phyloP scores from a whole-genome alignment of 306 rosid species.

The Gynostemma pentaphyllum region DNA sequence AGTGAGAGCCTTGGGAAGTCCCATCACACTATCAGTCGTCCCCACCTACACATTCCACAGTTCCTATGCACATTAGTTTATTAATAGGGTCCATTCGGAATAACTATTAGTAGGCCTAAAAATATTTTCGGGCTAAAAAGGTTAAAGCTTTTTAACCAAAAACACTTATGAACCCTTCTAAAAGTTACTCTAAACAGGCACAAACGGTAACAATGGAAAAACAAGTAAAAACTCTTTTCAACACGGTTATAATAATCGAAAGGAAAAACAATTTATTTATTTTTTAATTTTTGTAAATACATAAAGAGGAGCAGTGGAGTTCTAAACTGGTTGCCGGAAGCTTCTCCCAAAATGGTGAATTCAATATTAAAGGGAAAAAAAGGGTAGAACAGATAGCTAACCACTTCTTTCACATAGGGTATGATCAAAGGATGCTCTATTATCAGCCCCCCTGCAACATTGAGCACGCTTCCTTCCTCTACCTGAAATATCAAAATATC shows the following conservation, averaged over 20 bases:
- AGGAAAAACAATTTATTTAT: too few relatives aligned
- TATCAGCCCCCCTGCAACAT: conserved; percentile 88
- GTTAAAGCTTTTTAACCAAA: too few relatives aligned
- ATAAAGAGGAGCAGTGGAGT: neutral
- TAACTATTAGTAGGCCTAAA: too few relatives aligned
- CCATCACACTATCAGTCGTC: conserved; percentile 94
- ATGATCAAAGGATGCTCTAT: conserved; percentile 80
- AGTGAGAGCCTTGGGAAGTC: conserved; percentile 75
- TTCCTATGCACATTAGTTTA: too few relatives aligned
- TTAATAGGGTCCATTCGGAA: too few relatives aligned
- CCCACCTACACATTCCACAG: conserved; percentile 55
- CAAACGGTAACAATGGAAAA: too few relatives aligned
- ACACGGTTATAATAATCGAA: too few relatives aligned
- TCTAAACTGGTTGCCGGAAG: neutral
- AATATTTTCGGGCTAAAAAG: too few relatives aligned
- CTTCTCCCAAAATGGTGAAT: neutral
- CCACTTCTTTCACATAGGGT: conserved; percentile 84
- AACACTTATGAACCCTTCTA: too few relatives aligned
- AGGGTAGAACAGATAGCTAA: conserved; percentile 33
- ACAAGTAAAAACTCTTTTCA: too few relatives aligned
- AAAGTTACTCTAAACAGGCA: too few relatives aligned
- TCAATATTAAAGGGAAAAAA: neutral
- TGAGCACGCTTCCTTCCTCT: conserved; percentile 76
- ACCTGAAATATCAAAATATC: conserved; percentile 26
- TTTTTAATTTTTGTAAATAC: neutral